Evolutionary conservation across 2,329 filamentous ascomycete species (phyloP).

Genomic region (Apiospora rasikravindrae): DNA sequence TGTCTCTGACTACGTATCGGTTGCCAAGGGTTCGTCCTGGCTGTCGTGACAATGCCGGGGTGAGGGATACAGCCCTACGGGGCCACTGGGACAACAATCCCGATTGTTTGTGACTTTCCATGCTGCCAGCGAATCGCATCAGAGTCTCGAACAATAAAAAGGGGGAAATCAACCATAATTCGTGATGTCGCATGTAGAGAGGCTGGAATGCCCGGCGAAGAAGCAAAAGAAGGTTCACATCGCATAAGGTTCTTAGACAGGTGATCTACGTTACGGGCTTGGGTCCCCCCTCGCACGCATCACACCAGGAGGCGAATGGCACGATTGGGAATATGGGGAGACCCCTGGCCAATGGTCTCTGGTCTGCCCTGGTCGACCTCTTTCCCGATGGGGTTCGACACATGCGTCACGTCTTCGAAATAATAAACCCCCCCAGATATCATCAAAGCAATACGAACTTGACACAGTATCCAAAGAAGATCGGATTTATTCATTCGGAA

Average conservation of each 20-base stretch:
- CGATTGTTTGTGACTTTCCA: not conserved
- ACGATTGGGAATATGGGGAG: not conserved
- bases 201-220: not conserved
- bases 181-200: not conserved
- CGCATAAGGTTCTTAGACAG: slow-evolving; percentile 14
- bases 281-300: not conserved
- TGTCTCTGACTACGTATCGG: not conserved
- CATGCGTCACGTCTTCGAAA: slow-evolving; percentile 1
- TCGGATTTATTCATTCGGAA: not conserved
- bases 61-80: not conserved
- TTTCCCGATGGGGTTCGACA: not conserved
- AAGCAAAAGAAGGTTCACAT: slow-evolving; percentile 14
- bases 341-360: not conserved
- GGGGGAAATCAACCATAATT: not conserved
- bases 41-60: not conserved
- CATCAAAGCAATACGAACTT: not conserved
- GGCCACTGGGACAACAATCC: not conserved
- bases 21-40: slow-evolving; percentile 11
- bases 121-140: not conserved
- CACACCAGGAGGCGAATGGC: not conserved
- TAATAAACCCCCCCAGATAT: not conserved
- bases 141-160: not conserved
- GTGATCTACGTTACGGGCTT: slow-evolving; percentile 9
- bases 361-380: not conserved
- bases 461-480: not conserved